Evolutionary conservation across 2,329 filamentous ascomycete genomes (phyloP), one percentile per base, ranked within the genome.

Genomic region (Arthrobotrys iridis): DNA sequence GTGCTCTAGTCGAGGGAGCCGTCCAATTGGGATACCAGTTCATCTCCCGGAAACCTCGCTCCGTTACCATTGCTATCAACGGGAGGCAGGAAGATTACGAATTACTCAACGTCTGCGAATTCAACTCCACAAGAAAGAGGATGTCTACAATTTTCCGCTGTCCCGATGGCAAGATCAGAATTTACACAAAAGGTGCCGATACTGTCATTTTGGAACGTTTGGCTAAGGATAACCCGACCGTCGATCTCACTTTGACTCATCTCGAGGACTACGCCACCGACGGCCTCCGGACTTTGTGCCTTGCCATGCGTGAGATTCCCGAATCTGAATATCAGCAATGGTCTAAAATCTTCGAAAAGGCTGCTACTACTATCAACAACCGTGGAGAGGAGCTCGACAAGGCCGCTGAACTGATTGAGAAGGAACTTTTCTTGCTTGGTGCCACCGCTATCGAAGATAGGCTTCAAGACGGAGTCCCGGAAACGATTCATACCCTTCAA

Each of bases 251-350:
- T 0, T 84, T 98, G 77, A 89, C 93, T 66, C 96, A 99, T 82
- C 86, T 99, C n/a, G 96, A 99, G 83, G 96, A 99, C 80, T 99
- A 99, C 81, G 95, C 95, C 4, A 96, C 94, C 0, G 95, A 99
- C 79, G 96, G 95, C 82, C 86, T 99, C 59, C 91, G 95, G 79
- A 99, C 95, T 3, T 87, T 99, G 11, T 99, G 96, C 83, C 85
- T 99, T 77, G 93, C 95, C 7, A 93, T 97, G 90, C 91, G 95
- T 65, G 95, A 98, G 82, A 85, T 99, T 20, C 89, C 93, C 0
- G 94, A 99, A 77, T 86, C 91, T 24, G 95, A 99, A 80, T 99
- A 90, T 80, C 87, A 89, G 78, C 90, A 96, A 80, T 99, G 95
- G 95, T 87, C 87, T 81, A 86, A 90, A 77, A 88, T 99, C 28